Percentiles rank a stretch among this genome's conserved stretches.
These are phyloP conservation scores for Russula virescens DNA, from an alignment of 768 basidiomycete genomes.

Conservation along the genomic window DNA sequence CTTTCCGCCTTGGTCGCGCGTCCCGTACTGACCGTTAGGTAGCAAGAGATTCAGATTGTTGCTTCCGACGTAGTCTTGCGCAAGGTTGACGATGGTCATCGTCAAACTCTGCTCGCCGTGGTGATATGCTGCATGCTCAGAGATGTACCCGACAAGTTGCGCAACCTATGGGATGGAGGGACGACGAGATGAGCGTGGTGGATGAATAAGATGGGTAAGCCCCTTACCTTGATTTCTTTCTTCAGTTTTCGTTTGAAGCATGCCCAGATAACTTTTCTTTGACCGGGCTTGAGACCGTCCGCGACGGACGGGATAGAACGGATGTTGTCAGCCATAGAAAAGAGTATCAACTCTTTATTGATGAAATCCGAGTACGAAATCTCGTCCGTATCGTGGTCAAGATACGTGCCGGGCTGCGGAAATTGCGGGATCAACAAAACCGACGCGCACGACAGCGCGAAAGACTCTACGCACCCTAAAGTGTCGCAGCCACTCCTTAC, in stretches of 20 bases:
- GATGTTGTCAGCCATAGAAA: slow-evolving; percentile 99
- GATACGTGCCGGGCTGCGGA: slow-evolving; percentile 80
- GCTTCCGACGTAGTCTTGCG: slow-evolving; percentile 90
- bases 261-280: slow-evolving; percentile 93
- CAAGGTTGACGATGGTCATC: slow-evolving; percentile 87
- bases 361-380: slow-evolving; percentile 93
- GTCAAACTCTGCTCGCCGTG: slow-evolving; percentile 90
- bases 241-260: slow-evolving; percentile 94
- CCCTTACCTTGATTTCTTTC: slow-evolving; percentile 76
- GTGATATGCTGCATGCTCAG: slow-evolving; percentile 92
- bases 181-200: neutral
- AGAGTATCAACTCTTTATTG: slow-evolving; percentile 94
- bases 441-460: neutral
- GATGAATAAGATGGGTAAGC: neutral
- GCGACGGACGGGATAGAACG: slow-evolving; percentile 94
- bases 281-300: slow-evolving; percentile 96
- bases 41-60: slow-evolving; percentile 89
- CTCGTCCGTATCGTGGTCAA: slow-evolving; percentile 82
- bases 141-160: slow-evolving; percentile 93
- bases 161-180: slow-evolving; percentile 52
- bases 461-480: slow-evolving; percentile 56
- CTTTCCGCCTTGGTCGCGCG: slow-evolving; percentile 88
- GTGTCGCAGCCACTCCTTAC: slow-evolving; percentile 95
- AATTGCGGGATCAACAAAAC: neutral
- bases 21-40: slow-evolving; percentile 95